Evolutionary conservation across 2,329 filamentous ascomycete genomes (phyloP), one percentile per base, ranked within the genome.

Genomic region (Sporothrix brunneoviolacea): DNA sequence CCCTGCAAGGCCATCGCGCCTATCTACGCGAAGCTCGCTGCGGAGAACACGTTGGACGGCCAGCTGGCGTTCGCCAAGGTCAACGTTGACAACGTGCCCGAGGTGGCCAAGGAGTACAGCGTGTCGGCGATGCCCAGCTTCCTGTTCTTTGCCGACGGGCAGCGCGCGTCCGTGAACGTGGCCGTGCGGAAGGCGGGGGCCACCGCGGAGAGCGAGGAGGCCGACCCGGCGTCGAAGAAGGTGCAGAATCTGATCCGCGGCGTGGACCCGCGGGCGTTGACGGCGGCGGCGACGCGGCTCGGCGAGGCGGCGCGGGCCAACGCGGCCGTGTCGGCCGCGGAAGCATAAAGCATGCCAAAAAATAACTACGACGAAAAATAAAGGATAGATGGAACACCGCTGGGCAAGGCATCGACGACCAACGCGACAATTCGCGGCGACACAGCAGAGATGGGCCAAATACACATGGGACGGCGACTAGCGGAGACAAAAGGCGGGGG

Each of bases 1-100:
- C 79, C 79, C 24, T 82, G 79, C 75, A 79, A 77, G 65, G 67
- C 68, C 58, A 81, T 82, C 60, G 74, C 76, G 19, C 79, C 79
- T 54, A 59, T 75, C 52, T 82, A 74, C 70, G 61, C 59, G 53
- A 67, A 72, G 60, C 70, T 79, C 47, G 72, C 77, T 40, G 62
- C 62, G 42, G 57, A 64, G 36, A 64, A 69, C 59, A 56, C 62
- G 50, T 55, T 67, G 21, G 67, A 69, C 16, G 68, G 71, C 46
- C 64, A 67, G 38, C 70, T 75, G 43, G 70, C 71, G 55, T 82
- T 82, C 55, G 76, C 75, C 61, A 78, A 79, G 65, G 72, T 82
- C 63, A 73, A 83, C 66, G 77, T 78, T 61, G 79, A 82, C 63
- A 64, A 69, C 39, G 70, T 73, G 9, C 67, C 72, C 51, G 73